Base-by-base conservation (phyloP, 2,329 filamentous ascomycete genomes). In the Penicillium sp. region DNA sequence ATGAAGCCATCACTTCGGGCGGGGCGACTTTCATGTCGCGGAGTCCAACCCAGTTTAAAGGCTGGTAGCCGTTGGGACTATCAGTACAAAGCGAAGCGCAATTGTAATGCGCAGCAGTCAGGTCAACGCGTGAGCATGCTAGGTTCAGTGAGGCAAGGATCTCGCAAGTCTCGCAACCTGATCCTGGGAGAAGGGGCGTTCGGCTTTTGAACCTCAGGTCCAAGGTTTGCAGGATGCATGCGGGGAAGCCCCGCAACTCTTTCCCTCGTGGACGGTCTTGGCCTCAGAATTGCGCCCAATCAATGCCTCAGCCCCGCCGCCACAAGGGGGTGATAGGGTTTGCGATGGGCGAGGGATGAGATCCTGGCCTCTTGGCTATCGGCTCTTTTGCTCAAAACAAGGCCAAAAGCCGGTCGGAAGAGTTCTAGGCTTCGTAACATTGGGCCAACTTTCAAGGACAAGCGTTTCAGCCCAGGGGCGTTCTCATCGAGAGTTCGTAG, bases 1-100 rank as follows among this genome's bases (percentile, higher is more conserved):
- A 60, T 19, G 51, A 55, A 17, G 38, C 58, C n/a, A 55, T 46
- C 23, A 60, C 50, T n/a, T 60, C 50, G 11, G 44, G 21, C n/a
- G 58, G 50, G 35, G 58, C 31, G 47, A 9, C 35, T 41, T 56
- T 48, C 54, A 47, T 47, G 4, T 6, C 13, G 45, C 17, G n/a
- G 21, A 11, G n/a, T 21, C 35, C 15, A 2, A 9, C 13, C 2
- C 11, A 41, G 21, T 5, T 41, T 9, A 41, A 41, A 15, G 35
- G 8, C 13, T 21, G 26, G 3, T 13, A 3, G 35, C 17, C 11
- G 35, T 5, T 41, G 35, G 11, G 2, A 15, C 3, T 5, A 3
- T 41, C 11, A 5, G 35, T 41, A 15, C 1, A 35, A 11, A 13
- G 13, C 8, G 13, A 9, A 15, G 8, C 5, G 35, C 11, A 17